phyloP scores from a whole-genome alignment of 768 basidiomycete species.

The Trametes cinnabarina region DNA sequence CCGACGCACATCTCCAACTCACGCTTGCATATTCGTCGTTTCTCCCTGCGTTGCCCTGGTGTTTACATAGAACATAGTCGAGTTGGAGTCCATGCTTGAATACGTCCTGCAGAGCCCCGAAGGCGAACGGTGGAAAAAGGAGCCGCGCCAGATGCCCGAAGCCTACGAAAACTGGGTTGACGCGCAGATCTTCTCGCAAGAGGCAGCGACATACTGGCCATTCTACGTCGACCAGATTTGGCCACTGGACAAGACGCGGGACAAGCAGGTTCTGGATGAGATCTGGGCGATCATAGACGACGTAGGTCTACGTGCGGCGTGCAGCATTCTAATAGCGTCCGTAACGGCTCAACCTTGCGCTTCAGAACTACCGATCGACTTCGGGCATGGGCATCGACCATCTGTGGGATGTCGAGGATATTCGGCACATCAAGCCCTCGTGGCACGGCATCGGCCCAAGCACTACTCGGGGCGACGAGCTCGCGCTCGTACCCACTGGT shows the following conservation, averaged over 20 bases:
- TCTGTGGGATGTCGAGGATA: constrained; percentile 61
- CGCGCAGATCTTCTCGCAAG: constrained; percentile 60
- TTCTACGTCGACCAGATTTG: constrained; percentile 55
- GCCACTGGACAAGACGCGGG: constrained; percentile 58
- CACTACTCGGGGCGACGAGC: constrained; percentile 30
- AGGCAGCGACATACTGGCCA: constrained; percentile 49
- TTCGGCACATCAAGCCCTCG: constrained; percentile 51
- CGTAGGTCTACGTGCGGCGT: constrained; percentile 41
- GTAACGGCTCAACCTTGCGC: neutral
- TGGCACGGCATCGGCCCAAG: constrained; percentile 50
- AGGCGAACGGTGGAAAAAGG: constrained; percentile 50
- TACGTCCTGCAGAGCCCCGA: constrained; percentile 56
- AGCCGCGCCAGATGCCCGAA: constrained; percentile 53
- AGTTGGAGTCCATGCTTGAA: constrained; percentile 65
- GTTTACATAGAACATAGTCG: constrained; percentile 51
- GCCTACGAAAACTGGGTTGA: constrained; percentile 67
- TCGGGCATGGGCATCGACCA: constrained; percentile 57
- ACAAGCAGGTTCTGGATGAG: constrained; percentile 46
- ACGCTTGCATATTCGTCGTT: neutral
- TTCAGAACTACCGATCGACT: constrained; percentile 55
- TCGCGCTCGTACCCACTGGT: constrained; percentile 24
- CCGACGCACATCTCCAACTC: neutral
- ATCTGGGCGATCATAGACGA: constrained; percentile 66
- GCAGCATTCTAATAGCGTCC: neutral
- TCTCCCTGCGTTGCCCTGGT: neutral